These are phyloP conservation scores for Endotrypanum monterogeii DNA, from an alignment of 208 protist species.

Conservation along the genomic window DNA sequence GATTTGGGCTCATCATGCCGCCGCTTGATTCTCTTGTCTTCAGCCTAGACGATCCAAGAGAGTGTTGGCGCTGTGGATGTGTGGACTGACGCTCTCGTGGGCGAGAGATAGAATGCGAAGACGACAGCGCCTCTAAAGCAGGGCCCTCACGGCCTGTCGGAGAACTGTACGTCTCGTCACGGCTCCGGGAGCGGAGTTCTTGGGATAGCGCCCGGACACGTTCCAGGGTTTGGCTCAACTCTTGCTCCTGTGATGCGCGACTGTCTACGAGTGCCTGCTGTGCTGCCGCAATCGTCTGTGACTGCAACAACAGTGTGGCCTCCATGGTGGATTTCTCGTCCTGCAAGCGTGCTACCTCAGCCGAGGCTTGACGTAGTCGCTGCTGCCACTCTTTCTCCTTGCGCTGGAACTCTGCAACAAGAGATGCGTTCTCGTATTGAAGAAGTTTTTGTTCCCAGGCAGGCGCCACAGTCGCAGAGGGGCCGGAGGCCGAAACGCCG, in stretches of 20 bases:
- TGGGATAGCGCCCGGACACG: slow-evolving; percentile 33
- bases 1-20: slow-evolving; percentile 31
- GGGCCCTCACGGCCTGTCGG: neutral
- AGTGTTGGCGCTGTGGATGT: neutral
- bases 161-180: neutral
- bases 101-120: neutral
- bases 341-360: slow-evolving; percentile 23
- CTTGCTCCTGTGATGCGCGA: slow-evolving; percentile 40
- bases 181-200: slow-evolving; percentile 18
- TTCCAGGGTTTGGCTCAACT: slow-evolving; percentile 41
- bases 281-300: slow-evolving; percentile 42
- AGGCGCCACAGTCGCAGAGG: neutral
- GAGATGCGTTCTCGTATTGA: slow-evolving; percentile 47
- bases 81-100: neutral
- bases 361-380: slow-evolving; percentile 32
- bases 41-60: neutral
- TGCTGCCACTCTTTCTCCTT: slow-evolving; percentile 58
- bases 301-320: slow-evolving; percentile 41
- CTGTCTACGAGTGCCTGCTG: slow-evolving; percentile 42
- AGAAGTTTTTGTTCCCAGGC: slow-evolving; percentile 38
- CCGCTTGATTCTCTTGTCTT: neutral
- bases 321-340: slow-evolving; percentile 28
- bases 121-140: neutral
- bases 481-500: neutral
- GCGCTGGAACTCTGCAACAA: slow-evolving; percentile 50